These are phyloP conservation scores for Boletus subparvulus DNA, from an alignment of 768 basidiomycete species.

Conservation along the genomic window DNA sequence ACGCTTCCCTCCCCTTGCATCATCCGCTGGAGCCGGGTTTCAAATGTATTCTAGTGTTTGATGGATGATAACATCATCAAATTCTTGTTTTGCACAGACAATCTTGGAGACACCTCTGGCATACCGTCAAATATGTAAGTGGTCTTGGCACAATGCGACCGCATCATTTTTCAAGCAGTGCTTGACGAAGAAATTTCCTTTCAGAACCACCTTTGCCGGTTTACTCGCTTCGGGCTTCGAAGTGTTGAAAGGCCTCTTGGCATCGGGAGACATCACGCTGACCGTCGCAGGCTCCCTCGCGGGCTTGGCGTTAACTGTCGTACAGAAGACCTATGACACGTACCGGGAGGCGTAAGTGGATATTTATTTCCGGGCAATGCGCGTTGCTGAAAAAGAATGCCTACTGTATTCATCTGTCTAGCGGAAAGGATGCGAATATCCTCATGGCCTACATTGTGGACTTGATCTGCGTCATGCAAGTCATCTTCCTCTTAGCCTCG, in stretches of 20 bases:
- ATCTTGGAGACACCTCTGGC: neutral
- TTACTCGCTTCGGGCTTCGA: neutral
- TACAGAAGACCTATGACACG: neutral
- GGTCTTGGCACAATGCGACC: neutral
- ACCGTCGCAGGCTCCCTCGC: neutral
- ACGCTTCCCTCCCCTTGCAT: neutral
- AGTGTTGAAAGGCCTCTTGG: neutral
- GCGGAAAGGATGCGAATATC: slow-evolving; percentile 10
- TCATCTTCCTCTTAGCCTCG: slow-evolving; percentile 1
- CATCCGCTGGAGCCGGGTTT: too few relatives aligned
- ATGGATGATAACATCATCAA: neutral
- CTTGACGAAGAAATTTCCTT: neutral
- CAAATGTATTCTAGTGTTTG: slow-evolving; percentile 6
- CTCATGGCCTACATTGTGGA: slow-evolving; percentile 15
- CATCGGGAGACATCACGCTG: neutral
- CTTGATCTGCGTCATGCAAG: slow-evolving; percentile 19
- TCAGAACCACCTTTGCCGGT: neutral
- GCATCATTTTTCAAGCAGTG: neutral
- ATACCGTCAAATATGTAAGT: neutral
- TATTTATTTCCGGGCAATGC: too few relatives aligned
- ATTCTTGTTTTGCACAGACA: slow-evolving; percentile 2
- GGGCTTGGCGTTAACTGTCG: neutral
- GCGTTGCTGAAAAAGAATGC: neutral
- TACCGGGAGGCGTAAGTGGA: slow-evolving; percentile 9
- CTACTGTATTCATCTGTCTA: neutral